Conservation (phyloP, 2,329 filamentous ascomycete species). For the Cordyceps farinosa region DNA sequence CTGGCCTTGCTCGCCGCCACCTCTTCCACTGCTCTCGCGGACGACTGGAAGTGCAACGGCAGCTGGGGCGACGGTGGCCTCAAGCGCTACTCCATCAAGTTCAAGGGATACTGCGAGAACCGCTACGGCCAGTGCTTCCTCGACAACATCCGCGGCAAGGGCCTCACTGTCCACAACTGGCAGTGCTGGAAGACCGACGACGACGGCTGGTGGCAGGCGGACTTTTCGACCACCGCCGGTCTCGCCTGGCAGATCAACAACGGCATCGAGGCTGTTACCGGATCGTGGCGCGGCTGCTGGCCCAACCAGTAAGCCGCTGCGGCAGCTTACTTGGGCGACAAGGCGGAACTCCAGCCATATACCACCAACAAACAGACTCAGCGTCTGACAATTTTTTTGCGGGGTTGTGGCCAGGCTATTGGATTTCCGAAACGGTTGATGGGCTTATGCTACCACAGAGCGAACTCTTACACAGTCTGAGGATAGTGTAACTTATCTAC, state of each 20-base stretch:
- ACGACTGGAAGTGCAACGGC: slow-evolving; percentile 4
- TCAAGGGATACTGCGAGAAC: slow-evolving; percentile 3
- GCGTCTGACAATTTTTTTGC: too few relatives aligned
- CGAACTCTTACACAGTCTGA: too few relatives aligned
- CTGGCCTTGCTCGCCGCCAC: neutral
- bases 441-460: too few relatives aligned
- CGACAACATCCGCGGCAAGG: slow-evolving; percentile 3
- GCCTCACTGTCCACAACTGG: neutral
- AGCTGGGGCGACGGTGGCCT: neutral
- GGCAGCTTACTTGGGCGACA: too few relatives aligned
- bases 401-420: too few relatives aligned
- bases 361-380: too few relatives aligned
- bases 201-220: slow-evolving; percentile 4
- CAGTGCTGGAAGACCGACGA: slow-evolving; percentile 2
- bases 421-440: too few relatives aligned
- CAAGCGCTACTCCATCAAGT: neutral
- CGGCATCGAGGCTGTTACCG: neutral
- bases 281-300: neutral
- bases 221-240: neutral
- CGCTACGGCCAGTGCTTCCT: slow-evolving; percentile 6
- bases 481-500: too few relatives aligned
- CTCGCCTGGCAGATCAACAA: slow-evolving; percentile 3
- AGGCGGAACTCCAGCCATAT: too few relatives aligned
- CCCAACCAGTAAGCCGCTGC: neutral
- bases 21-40: neutral